These are phyloP conservation scores for Dalechampia spathulata DNA, from an alignment of 441 rosid species.

Conservation along the genomic window DNA sequence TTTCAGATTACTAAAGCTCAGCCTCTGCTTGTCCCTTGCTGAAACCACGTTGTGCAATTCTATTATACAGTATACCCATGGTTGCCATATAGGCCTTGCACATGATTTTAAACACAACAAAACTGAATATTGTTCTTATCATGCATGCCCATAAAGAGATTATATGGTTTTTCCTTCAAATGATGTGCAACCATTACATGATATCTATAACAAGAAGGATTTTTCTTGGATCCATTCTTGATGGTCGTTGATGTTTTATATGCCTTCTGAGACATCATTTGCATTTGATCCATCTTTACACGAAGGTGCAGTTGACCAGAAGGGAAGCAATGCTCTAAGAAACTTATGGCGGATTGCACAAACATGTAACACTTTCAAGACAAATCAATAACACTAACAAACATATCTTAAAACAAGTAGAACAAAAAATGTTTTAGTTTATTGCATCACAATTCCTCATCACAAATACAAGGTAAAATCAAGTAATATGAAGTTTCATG, in stretches of 20 bases:
- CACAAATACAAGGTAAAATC: no score
- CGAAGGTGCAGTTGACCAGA: no score
- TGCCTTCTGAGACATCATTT: conserved; percentile 57
- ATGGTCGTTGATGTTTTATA: conserved; percentile 53
- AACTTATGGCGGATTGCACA: no score
- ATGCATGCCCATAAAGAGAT: not conserved
- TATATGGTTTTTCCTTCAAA: not conserved
- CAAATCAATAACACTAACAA: no score
- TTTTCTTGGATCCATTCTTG: conserved; percentile 86
- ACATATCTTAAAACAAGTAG: no score
- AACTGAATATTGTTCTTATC: not conserved
- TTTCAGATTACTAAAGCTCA: conserved; percentile 59
- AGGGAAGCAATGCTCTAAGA: no score
- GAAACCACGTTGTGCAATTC: conserved; percentile 74
- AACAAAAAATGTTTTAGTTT: no score
- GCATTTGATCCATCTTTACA: no score
- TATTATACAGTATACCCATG: conserved; percentile 88
- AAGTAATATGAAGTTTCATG: no score
- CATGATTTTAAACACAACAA: not conserved
- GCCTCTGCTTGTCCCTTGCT: conserved; percentile 45
- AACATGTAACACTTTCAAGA: no score
- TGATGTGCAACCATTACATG: conserved; percentile 47
- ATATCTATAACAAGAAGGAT: conserved; percentile 83
- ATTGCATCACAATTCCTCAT: no score
- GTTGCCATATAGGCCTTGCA: conserved; percentile 99